A percentile compares a stretch with the other conserved stretches of the same genome.
phyloP scores from a whole-genome alignment of 495 filamentous ascomycete species.

The Chlorociboria aeruginascens region DNA sequence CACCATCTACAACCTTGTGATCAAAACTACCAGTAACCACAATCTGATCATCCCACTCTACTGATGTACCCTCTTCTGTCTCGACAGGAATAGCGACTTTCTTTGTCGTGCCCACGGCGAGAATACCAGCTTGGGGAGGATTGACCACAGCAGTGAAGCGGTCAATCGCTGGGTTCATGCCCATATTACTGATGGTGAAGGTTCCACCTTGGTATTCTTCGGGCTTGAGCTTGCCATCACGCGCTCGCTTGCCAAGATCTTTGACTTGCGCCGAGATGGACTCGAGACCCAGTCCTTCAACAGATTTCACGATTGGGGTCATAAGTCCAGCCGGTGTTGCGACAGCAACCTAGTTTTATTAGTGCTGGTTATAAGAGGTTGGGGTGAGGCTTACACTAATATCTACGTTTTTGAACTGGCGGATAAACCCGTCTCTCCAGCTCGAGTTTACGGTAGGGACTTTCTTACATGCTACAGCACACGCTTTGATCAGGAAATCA shows the following conservation, averaged over 20 bases:
- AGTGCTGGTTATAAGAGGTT: neutral
- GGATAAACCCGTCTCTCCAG: conserved; percentile 84
- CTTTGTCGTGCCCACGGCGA: conserved; percentile 86
- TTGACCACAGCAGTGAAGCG: conserved; percentile 99
- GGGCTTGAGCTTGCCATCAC: conserved; percentile 97
- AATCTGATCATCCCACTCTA: conserved; percentile 97
- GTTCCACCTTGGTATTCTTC: conserved; percentile 99
- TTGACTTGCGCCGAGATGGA: conserved; percentile 82
- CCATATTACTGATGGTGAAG: conserved; percentile 99
- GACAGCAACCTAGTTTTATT: conserved; percentile 55
- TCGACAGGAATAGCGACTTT: conserved; percentile 88
- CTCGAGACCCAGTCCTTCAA: conserved; percentile 70
- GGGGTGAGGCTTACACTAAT: conserved; percentile 37
- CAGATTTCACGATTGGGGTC: conserved; percentile 90
- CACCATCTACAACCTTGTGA: conserved; percentile 83
- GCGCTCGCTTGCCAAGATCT: conserved; percentile 89
- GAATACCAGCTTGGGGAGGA: conserved; percentile 91
- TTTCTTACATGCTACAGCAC: conserved; percentile 77
- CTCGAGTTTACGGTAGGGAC: conserved; percentile 92
- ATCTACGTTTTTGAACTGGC: conserved; percentile 83
- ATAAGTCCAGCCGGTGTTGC: conserved; percentile 90
- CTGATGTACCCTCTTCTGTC: conserved; percentile 64
- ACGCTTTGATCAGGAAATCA: conserved; percentile 98
- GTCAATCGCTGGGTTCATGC: conserved; percentile 95
- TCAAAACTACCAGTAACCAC: conserved; percentile 90